These are phyloP conservation scores for Edaphochlamys debaryana DNA, from an alignment of 139 green algal species.

Conservation along the genomic window DNA sequence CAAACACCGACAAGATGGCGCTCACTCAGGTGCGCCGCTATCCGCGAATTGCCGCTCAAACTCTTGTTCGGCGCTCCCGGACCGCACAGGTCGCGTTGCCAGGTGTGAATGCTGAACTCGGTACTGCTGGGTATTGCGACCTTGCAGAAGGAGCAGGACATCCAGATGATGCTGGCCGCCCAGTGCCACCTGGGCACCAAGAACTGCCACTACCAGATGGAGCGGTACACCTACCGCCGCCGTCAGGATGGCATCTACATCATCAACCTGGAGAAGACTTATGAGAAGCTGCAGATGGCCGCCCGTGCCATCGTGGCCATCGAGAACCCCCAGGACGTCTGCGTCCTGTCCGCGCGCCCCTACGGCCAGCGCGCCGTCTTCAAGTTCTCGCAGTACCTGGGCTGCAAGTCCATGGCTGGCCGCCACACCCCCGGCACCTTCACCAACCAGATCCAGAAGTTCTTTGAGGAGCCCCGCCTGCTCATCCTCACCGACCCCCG, in stretches of 20 bases:
- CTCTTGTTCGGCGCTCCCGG: no score
- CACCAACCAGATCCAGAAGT: constrained; percentile 99
- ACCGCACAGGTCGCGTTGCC: no score
- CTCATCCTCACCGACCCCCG: constrained; percentile 95
- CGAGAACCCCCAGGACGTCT: constrained; percentile 94
- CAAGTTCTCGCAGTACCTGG: constrained; percentile 99
- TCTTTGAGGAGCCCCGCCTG: constrained; percentile 97
- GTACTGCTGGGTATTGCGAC: neutral
- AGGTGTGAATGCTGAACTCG: neutral
- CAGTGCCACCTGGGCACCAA: constrained; percentile 80
- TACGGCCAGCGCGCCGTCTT: constrained; percentile 98
- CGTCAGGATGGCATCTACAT: constrained; percentile 95
- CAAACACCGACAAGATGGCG: no score
- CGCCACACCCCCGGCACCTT: constrained; percentile 99
- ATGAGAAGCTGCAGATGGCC: constrained; percentile 98
- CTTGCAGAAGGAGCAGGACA: constrained; percentile 68
- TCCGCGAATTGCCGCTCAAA: no score
- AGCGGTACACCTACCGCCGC: constrained; percentile 94
- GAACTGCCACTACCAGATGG: constrained; percentile 84
- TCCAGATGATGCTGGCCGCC: constrained; percentile 95
- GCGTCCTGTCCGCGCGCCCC: constrained; percentile 87
- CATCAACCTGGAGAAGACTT: constrained; percentile 99
- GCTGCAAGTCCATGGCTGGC: constrained; percentile 91
- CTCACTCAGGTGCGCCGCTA: constrained; percentile 83
- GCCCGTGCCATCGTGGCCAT: constrained; percentile 98